phyloP scores from a whole-genome alignment of 2,329 filamentous ascomycete species.

The Ophiostoma piceae region DNA sequence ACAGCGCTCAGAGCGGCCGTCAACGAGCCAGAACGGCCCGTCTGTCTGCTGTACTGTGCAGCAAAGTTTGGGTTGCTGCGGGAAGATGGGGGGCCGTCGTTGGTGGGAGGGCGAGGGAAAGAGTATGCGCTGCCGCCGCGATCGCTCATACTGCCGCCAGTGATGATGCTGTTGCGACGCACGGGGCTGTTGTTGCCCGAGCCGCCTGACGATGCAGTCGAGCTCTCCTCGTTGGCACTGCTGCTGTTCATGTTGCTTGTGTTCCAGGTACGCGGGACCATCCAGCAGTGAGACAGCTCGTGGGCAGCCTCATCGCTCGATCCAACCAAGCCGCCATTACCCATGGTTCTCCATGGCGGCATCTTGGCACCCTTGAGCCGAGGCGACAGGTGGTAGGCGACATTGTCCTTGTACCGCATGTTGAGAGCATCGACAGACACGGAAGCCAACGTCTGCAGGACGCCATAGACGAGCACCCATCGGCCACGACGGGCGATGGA shows the following conservation, averaged over 20 bases:
- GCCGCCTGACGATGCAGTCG: conserved; percentile 18
- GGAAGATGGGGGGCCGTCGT: conserved; percentile 24
- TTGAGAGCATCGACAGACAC: conserved; percentile 54
- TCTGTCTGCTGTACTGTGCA: conserved; percentile 24
- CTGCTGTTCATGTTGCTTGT: conserved; percentile 28
- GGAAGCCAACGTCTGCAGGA: conserved; percentile 55
- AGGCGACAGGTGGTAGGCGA: conserved; percentile 54
- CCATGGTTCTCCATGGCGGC: conserved; percentile 49
- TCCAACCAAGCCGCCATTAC: conserved; percentile 33
- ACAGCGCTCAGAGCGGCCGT: conserved; percentile 24
- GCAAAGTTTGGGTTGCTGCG: neutral
- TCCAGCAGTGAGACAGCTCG: conserved; percentile 51
- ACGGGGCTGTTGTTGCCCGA: conserved; percentile 30
- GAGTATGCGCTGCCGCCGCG: conserved; percentile 23
- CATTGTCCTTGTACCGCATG: conserved; percentile 47
- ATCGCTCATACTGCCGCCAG: conserved; percentile 10
- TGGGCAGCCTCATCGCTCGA: conserved; percentile 40
- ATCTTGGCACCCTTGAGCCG: conserved; percentile 46
- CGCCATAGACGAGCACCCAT: conserved; percentile 57
- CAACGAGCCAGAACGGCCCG: conserved; percentile 29
- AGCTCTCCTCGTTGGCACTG: conserved; percentile 25
- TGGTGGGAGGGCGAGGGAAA: conserved; percentile 31
- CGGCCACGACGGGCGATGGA: conserved; percentile 52
- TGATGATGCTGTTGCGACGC: conserved; percentile 19
- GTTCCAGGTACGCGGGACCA: conserved; percentile 40